Base-by-base conservation (phyloP, 2,329 filamentous ascomycete genomes). In the Tolypocladium inflatum region DNA sequence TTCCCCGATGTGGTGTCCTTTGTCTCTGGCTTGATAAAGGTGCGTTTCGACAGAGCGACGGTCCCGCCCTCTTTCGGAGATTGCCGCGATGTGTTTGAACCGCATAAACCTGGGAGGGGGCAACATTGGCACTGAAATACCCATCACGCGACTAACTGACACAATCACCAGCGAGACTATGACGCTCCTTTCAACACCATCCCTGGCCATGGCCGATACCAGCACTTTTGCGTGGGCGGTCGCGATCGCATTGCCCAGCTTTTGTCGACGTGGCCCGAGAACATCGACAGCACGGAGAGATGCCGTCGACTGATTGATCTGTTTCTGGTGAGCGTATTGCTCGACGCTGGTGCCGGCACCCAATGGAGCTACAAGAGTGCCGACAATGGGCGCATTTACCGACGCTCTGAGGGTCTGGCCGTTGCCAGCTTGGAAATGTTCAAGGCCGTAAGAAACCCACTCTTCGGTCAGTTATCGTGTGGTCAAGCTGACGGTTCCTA, bases 21-120 rank as follows among this genome's bases (percentile, higher is more conserved):
- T 70, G 89, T 96, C 11, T 87, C 93, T n/a, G 87, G 89, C 45
- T 93, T 97, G 63, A 96, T 97, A 78, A 96, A 95, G 88, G 91
- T 92, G 76, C 64, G 80, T 61, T 48, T 53, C 9, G 26, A 41
- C 39, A 13, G 6, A 39, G 35, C 30, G 33, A 19, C 42, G 4
- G 10, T 30, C 7, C 33, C 19, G 38, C 15, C 55, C 41, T 19
- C 53, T n/a, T 33, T 55, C 52, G n/a, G 33, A 42, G 41, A 23
- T 48, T 45, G 39, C 42, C 56, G 51, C 33, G 39, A 19, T 7
- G 17, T 35, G 17, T 9, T 42, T 37, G 35, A 35, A 19, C 7
- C n/a, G 37, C n/a, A 10, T 3, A 19, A 19, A 11, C 26, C 4
- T 17, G 7, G 17, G n/a, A 9, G 30, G 19, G 48, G 30, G 17